phyloP scores from a whole-genome alignment of 2,329 filamentous ascomycete species.

The Diaporthe eres region DNA sequence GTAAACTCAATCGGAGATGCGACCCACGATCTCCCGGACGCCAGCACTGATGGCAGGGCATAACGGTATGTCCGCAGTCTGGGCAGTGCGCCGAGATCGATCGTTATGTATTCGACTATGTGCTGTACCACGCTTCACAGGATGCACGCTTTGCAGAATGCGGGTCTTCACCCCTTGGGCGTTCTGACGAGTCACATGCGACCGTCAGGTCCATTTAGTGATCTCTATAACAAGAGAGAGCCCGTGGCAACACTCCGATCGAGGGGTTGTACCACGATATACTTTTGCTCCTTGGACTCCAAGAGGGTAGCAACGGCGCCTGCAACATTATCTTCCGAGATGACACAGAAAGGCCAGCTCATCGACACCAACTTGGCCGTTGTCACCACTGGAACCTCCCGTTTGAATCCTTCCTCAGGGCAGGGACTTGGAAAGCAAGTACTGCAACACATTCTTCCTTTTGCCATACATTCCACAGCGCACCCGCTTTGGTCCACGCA shows the following conservation, averaged over 20 bases:
- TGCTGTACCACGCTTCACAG: constrained; percentile 14
- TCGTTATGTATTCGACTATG: neutral
- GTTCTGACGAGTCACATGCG: constrained; percentile 10
- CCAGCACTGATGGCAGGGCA: neutral
- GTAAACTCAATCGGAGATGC: neutral
- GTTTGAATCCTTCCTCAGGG: neutral
- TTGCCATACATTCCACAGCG: neutral
- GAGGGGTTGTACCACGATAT: neutral
- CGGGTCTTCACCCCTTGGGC: neutral
- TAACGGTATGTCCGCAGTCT: neutral
- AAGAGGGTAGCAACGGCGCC: neutral
- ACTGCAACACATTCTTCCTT: constrained; percentile 6
- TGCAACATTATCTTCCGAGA: constrained; percentile 11
- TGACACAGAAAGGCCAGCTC: neutral
- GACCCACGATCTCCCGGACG: neutral
- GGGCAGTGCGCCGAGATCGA: constrained; percentile 4
- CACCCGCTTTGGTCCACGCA: neutral
- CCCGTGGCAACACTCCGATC: neutral
- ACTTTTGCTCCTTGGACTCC: neutral
- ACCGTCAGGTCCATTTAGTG: neutral
- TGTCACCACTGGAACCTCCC: neutral
- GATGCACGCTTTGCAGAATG: neutral
- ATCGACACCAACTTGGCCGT: neutral
- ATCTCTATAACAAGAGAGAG: neutral
- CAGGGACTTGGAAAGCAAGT: constrained; percentile 25